Evolutionary conservation across 768 basidiomycete species (phyloP).

Genomic region (Rhizopogon vesiculosus): DNA sequence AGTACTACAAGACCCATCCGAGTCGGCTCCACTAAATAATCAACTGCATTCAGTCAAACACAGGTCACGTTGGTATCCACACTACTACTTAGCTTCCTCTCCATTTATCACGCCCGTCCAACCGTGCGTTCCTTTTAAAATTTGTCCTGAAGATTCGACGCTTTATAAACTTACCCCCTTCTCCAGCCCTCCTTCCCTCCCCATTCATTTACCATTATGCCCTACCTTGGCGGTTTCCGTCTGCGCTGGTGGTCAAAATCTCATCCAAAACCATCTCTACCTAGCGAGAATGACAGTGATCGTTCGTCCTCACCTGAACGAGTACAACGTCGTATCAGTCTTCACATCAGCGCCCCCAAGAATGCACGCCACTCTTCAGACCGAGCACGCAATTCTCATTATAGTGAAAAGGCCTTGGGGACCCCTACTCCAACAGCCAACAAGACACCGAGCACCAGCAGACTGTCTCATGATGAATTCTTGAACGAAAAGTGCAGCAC

Average conservation of each 20-base stretch:
- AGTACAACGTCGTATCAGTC: background rate
- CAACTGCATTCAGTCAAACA: too few species aligned
- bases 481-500: background rate
- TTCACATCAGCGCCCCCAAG: slow-evolving; percentile 7
- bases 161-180: too few species aligned
- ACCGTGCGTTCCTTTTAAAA: too few species aligned
- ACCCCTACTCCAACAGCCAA: background rate
- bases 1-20: too few species aligned
- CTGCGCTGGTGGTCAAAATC: slow-evolving; percentile 13
- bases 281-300: slow-evolving; percentile 21
- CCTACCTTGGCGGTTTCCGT: slow-evolving; percentile 14
- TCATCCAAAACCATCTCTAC: background rate
- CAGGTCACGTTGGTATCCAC: too few species aligned
- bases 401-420: background rate
- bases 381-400: background rate
- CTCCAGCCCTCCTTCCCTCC: too few species aligned
- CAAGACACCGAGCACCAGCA: background rate
- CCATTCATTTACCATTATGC: background rate
- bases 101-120: too few species aligned
- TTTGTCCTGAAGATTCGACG: too few species aligned
- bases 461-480: background rate
- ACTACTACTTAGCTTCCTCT: too few species aligned
- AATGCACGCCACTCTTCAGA: slow-evolving; percentile 2
- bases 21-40: too few species aligned
- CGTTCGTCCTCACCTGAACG: slow-evolving; percentile 13